Percentiles rank a stretch among this genome's conserved stretches.
Evolutionary conservation across 345 rosid species (phyloP).

Genomic region (Triadica sebifera): DNA sequence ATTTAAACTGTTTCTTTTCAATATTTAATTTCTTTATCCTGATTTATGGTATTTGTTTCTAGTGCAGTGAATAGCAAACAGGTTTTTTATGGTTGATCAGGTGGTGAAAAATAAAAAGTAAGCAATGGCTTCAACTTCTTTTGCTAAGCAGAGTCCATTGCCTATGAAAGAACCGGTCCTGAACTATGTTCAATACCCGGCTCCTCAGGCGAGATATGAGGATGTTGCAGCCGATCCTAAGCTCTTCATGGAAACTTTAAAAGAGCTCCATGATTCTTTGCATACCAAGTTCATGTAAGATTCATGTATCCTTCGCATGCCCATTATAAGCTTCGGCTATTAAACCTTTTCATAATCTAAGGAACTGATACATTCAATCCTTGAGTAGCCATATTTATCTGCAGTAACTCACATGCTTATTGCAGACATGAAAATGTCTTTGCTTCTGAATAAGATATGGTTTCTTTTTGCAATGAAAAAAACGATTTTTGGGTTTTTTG

Average conservation of each 20-base stretch:
- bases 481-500: neutral
- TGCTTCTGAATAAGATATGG: neutral
- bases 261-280: conserved; percentile 75
- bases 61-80: conserved; percentile 11
- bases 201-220: conserved; percentile 67
- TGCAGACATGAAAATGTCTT: neutral
- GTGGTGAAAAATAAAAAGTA: conserved; percentile 23
- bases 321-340: neutral
- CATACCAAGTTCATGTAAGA: conserved; percentile 89
- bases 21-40: neutral
- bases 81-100: conserved; percentile 29
- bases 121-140: conserved; percentile 85
- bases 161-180: conserved; percentile 43
- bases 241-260: conserved; percentile 69
- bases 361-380: neutral
- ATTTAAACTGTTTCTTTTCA: neutral
- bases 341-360: neutral
- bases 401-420: neutral
- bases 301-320: neutral
- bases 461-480: neutral
- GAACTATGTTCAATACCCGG: conserved; percentile 42
- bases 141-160: conserved; percentile 54
- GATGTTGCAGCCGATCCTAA: conserved; percentile 55
- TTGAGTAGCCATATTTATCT: neutral
- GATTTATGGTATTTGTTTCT: conserved; percentile 7